Base-by-base conservation (phyloP, 257 asterid genomes). In the Solanum pinnatisectum region DNA sequence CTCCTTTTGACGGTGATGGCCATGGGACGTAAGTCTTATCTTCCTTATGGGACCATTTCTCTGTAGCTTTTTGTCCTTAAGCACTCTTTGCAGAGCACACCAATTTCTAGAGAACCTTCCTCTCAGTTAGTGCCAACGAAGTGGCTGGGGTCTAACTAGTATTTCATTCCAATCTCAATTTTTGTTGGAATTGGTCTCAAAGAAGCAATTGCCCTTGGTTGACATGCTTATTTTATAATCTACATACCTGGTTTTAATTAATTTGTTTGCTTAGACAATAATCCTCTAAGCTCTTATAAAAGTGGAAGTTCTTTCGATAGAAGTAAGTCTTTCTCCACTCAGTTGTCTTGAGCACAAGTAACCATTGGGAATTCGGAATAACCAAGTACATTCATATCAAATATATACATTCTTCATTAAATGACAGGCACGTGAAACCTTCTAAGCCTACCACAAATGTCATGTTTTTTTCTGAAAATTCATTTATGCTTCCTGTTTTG, bases 1-100 rank as follows among this genome's bases (percentile, higher is more conserved):
- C 99, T 13, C 99, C 99, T 1, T 94, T 83, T 89, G 99, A 97
- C 88, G 99, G 95, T 30, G 99, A 96, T 85, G 99, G 99, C 89
- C 99, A 97, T 84, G 99, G 99, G 87, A 96, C 99, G 99, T 97
- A 93, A 92, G 99, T 93, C 25, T 83, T 60, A 86, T 84, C 52
- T 82, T 32, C 70, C 71, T 56, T 32, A 49, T 49, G 30, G 46
- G 71, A 49, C 44, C 71, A 32, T 32, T 49, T 82, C 44, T 30
- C 44, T 52, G n/a, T 32, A 49, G 42, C 18, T 33, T 49, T 49
- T 82, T 82, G 27, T 6, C 44, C 71, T 82, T 33, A 32, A 49
- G 22, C 71, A 49, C 44, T 30, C n/a, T 14, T 14, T 42, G 10
- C 36, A 77, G 32, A n/a, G 60, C 84, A 77, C 35, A 7, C 5